Evolutionary conservation across 352 stramenopile genomes (phyloP).

Genomic region (Saprolegnia parasitica): DNA sequence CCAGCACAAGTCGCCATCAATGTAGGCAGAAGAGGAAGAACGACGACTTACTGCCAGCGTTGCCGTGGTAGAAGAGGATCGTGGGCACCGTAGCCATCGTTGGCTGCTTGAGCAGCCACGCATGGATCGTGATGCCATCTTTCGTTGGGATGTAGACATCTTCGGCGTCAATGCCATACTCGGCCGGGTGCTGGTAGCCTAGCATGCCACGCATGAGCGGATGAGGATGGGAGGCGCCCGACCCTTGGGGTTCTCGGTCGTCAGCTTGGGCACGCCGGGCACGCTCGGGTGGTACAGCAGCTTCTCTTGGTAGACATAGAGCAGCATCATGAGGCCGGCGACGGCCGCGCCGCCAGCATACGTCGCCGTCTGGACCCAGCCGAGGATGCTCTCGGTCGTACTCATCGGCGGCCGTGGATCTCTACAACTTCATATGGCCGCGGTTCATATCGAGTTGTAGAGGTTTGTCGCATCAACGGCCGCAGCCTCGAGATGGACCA

Average conservation of each 20-base stretch:
- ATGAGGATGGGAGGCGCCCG: background rate
- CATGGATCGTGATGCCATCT: constrained; percentile 85
- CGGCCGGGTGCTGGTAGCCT: constrained; percentile 84
- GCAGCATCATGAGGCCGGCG: constrained; percentile 53
- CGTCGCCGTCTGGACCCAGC: constrained; percentile 55
- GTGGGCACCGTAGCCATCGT: constrained; percentile 59
- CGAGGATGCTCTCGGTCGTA: background rate
- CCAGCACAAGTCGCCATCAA: background rate
- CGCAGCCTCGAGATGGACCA: background rate
- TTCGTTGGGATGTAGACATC: constrained; percentile 78
- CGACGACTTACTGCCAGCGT: constrained; percentile 74
- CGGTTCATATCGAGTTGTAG: too few species aligned
- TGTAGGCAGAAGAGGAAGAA: constrained; percentile 24
- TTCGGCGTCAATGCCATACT: constrained; percentile 87
- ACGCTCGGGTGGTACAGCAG: constrained; percentile 81
- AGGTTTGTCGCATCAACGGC: too few species aligned
- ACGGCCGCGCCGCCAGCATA: constrained; percentile 61
- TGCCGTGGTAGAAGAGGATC: constrained; percentile 95
- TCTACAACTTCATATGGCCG: too few species aligned
- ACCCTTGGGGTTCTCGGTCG: constrained; percentile 75
- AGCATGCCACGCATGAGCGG: background rate
- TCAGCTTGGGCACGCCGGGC: constrained; percentile 69
- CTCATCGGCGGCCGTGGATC: too few species aligned
- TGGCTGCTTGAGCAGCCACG: constrained; percentile 89
- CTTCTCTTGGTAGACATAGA: constrained; percentile 80